A percentile compares a stretch with the other conserved stretches of the same genome.
phyloP scores from a whole-genome alignment of 2,329 filamentous ascomycete species.

The Aureobasidium sp. region DNA sequence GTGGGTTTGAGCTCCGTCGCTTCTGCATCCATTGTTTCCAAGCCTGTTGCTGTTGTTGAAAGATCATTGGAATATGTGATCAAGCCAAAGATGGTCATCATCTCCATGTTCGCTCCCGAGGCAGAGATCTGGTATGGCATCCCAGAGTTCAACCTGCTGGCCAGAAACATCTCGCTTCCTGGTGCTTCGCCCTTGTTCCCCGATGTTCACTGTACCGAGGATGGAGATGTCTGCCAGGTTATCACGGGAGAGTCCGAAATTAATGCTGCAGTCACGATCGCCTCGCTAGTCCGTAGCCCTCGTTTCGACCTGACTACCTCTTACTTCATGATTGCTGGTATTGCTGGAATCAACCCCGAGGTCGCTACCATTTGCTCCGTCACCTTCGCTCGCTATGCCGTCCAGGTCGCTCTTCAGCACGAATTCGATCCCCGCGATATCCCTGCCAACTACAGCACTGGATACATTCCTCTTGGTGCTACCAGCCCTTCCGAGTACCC shows the following conservation, averaged over 20 bases:
- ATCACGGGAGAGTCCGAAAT: conserved; percentile 59
- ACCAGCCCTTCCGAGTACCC: conserved; percentile 41
- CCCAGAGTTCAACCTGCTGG: conserved; percentile 29
- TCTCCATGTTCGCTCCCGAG: conserved; percentile 49
- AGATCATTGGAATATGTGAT: conserved; percentile 29
- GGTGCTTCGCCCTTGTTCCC: conserved; percentile 27
- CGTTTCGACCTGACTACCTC: conserved; percentile 57
- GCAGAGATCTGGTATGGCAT: conserved; percentile 23
- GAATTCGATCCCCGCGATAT: conserved; percentile 67
- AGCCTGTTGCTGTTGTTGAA: conserved; percentile 15
- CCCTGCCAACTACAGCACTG: conserved; percentile 56
- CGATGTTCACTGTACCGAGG: conserved; percentile 53
- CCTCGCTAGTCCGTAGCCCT: conserved; percentile 53
- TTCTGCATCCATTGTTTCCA: conserved; percentile 10
- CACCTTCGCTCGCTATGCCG: conserved; percentile 60
- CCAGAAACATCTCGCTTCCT: conserved; percentile 29
- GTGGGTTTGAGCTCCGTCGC: conserved; percentile 13
- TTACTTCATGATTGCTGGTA: conserved; percentile 66
- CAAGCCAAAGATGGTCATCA: conserved; percentile 54
- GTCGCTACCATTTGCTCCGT: conserved; percentile 59
- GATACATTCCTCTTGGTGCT: conserved; percentile 61
- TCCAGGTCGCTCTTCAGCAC: conserved; percentile 70
- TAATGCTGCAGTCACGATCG: conserved; percentile 59
- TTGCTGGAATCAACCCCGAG: conserved; percentile 67
- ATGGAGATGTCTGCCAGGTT: conserved; percentile 59